A percentile compares a stretch with the other conserved stretches of the same genome.
phyloP scores from a whole-genome alignment of 2,329 filamentous ascomycete genomes.

The Calonectria naviculata region DNA sequence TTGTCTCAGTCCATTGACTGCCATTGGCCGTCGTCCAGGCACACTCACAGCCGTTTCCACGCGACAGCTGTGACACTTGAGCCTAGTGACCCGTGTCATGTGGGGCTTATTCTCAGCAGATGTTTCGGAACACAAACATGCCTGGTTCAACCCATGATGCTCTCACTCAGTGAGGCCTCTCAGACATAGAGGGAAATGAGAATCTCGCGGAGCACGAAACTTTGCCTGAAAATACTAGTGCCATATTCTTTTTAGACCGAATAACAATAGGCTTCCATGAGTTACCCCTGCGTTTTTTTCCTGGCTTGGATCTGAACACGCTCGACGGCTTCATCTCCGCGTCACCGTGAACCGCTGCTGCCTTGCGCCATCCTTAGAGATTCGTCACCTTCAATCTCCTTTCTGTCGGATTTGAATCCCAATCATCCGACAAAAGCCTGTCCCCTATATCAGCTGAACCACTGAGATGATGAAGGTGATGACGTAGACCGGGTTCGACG shows the following conservation, averaged over 20 bases:
- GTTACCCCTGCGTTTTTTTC: neutral
- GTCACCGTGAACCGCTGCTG: conserved; percentile 17
- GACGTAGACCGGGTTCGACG: neutral
- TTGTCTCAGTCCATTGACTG: neutral
- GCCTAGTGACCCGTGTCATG: neutral
- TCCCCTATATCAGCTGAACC: neutral
- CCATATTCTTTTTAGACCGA: neutral
- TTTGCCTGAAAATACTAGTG: no score
- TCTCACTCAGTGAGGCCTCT: neutral
- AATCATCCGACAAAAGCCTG: neutral
- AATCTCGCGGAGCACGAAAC: neutral
- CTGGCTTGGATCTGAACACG: neutral
- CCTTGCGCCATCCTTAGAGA: conserved; percentile 7
- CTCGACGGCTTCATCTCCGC: neutral
- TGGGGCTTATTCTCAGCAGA: neutral
- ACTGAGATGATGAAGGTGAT: conserved; percentile 1
- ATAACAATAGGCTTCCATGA: neutral
- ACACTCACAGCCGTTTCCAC: neutral
- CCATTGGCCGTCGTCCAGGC: neutral
- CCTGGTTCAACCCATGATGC: neutral
- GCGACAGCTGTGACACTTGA: neutral
- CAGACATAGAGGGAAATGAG: neutral
- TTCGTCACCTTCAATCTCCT: neutral
- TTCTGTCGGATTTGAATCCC: neutral
- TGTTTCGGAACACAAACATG: neutral